Evolutionary conservation across 768 basidiomycete genomes (phyloP).

Genomic region (Russula abietina): DNA sequence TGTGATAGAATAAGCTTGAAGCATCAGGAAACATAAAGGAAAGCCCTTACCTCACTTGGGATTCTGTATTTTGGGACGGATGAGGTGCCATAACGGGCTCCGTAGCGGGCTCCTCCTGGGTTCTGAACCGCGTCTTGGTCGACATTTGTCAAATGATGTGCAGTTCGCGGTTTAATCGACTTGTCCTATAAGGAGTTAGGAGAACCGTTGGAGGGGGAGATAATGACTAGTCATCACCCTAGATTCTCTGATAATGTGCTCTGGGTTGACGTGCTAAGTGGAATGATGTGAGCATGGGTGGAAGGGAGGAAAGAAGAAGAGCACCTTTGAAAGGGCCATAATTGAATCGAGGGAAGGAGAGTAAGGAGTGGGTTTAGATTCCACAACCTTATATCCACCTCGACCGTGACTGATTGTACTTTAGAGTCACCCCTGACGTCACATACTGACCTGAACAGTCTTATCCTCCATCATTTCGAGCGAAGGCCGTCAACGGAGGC

Average conservation of each 20-base stretch:
- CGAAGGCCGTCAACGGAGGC: not conserved
- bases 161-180: conserved; percentile 28
- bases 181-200: conserved; percentile 39
- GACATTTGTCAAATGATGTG: conserved; percentile 34
- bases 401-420: too few relatives aligned
- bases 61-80: conserved; percentile 66
- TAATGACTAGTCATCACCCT: not conserved
- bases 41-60: conserved; percentile 41
- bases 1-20: conserved; percentile 26
- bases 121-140: conserved; percentile 34
- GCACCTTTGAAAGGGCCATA: conserved; percentile 25
- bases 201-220: not conserved
- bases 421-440: conserved; percentile 9
- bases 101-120: conserved; percentile 38
- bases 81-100: conserved; percentile 58
- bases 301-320: not conserved
- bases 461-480: not conserved
- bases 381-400: conserved; percentile 3
- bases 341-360: not conserved
- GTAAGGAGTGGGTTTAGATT: too few relatives aligned
- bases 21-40: not conserved
- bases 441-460: not conserved
- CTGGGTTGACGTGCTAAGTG: conserved; percentile 22
- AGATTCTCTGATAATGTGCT: conserved; percentile 18
- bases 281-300: not conserved